Base-by-base conservation (phyloP, 2,329 filamentous ascomycete genomes). In the Hypomyces rosellus region DNA sequence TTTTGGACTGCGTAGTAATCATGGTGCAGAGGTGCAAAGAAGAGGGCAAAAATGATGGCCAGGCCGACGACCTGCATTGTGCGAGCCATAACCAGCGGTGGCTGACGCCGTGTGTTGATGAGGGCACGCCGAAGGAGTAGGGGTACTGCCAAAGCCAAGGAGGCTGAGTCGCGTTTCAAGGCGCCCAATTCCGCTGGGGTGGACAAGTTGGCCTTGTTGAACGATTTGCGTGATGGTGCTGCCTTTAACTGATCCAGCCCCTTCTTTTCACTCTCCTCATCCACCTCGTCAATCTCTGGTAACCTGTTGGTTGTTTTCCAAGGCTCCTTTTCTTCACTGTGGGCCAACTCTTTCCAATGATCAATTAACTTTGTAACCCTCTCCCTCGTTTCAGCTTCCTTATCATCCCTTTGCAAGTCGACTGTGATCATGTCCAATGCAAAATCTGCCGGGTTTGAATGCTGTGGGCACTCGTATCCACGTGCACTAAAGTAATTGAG, bases 381-480 rank as follows among this genome's bases (percentile, higher is more conserved):
- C 33, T 76, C 74, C 11, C 85, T 75, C 46, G 80, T 88, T 40
- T 80, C 74, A 1, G 73, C 74, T 62, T 90, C 86, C 16, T 77
- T 73, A 1, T 74, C 68, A 33, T 78, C 80, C 38, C 85, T 77
- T 54, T 89, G 86, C 0, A 90, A 70, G 58, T 90, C 85, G 20
- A 90, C 78, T 0, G 86, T 90, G 46, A 91, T 87, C 45, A 89
- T 74, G 58, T 91, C 86, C 7, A 90, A 74, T 0, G 84, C 85
- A 63, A 88, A 90, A 62, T 91, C 87, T 0, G 87, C 86, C 1
- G 87, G 86, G 55, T 90, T 91, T 1, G 84, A 86, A 51, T 85
- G 80, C 13, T 74, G 71, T 0, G 85, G 84, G 59, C 86, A 90
- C 12, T 80, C 70, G 54, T 81, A 79, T 1, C 85, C 84, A 16